phyloP scores from a whole-genome alignment of 2,329 filamentous ascomycete species.

The Rosellinia necatrix region DNA sequence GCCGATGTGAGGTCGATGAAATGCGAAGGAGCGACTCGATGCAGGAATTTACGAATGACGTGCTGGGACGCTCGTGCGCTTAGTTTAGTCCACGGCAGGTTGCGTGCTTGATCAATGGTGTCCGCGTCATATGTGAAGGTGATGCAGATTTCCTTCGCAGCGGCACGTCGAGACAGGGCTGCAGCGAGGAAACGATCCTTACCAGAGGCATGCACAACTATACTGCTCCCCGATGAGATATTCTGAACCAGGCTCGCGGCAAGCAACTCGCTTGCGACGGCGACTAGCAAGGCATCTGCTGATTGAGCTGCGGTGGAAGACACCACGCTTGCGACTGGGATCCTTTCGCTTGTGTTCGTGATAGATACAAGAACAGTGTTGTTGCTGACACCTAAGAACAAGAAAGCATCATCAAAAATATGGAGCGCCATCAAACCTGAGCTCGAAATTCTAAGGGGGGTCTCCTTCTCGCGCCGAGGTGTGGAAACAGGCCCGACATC shows the following conservation, averaged over 20 bases:
- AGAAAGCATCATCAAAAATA: too few relatives aligned
- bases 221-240: neutral
- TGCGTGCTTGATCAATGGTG: neutral
- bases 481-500: too few relatives aligned
- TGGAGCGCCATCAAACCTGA: too few relatives aligned
- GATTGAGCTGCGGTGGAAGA: too few relatives aligned
- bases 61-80: neutral
- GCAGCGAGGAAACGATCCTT: neutral
- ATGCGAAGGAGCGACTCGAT: neutral
- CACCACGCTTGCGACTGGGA: too few relatives aligned
- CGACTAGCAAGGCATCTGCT: too few relatives aligned
- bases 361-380: too few relatives aligned
- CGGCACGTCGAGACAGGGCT: slow-evolving; percentile 1
- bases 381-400: too few relatives aligned
- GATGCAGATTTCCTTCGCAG: neutral
- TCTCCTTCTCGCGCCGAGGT: neutral
- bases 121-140: neutral
- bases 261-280: slow-evolving; percentile 9
- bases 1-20: slow-evolving; percentile 10
- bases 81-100: neutral
- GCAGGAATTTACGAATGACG: neutral
- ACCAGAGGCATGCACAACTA: slow-evolving; percentile 1
- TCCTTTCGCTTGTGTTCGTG: too few relatives aligned
- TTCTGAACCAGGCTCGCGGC: neutral
- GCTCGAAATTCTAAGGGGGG: too few relatives aligned